phyloP scores from a whole-genome alignment of 805 yeast species.

The Barnettozyma californica region DNA sequence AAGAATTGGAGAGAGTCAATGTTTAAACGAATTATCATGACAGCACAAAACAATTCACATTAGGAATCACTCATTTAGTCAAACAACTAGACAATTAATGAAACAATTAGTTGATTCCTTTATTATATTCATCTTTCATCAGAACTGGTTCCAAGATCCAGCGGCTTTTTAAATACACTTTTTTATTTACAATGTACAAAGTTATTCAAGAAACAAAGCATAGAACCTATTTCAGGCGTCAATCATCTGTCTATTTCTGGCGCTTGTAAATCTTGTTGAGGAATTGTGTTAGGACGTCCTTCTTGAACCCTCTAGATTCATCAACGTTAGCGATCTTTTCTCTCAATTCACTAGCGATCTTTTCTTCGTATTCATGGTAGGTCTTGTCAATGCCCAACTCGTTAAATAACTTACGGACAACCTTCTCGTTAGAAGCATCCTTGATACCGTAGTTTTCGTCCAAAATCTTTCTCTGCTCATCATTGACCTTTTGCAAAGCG shows the following conservation, averaged over 20 bases:
- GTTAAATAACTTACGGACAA: constrained; percentile 65
- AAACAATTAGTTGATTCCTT: neutral
- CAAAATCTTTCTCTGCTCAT: constrained; percentile 76
- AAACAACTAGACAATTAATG: no score
- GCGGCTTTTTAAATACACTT: constrained; percentile 1
- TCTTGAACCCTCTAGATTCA: constrained; percentile 91
- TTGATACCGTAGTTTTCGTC: constrained; percentile 91
- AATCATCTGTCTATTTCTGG: constrained; percentile 51
- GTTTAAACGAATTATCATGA: constrained; percentile 22
- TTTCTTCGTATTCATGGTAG: constrained; percentile 81
- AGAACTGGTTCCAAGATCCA: neutral
- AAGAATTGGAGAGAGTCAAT: constrained; percentile 71
- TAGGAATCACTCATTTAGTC: no score
- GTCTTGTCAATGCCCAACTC: constrained; percentile 66
- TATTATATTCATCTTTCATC: constrained; percentile 4
- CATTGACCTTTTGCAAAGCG: constrained; percentile 71
- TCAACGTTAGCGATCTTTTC: constrained; percentile 66
- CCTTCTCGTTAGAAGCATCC: constrained; percentile 59
- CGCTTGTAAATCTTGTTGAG: constrained; percentile 92
- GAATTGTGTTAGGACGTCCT: constrained; percentile 78
- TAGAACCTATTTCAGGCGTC: neutral
- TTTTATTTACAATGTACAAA: constrained; percentile 10
- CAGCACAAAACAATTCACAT: neutral
- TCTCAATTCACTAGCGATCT: constrained; percentile 57
- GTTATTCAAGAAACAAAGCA: neutral